These are phyloP conservation scores for Claviceps spartinae DNA, from an alignment of 2,329 filamentous ascomycete species.

Conservation along the genomic window DNA sequence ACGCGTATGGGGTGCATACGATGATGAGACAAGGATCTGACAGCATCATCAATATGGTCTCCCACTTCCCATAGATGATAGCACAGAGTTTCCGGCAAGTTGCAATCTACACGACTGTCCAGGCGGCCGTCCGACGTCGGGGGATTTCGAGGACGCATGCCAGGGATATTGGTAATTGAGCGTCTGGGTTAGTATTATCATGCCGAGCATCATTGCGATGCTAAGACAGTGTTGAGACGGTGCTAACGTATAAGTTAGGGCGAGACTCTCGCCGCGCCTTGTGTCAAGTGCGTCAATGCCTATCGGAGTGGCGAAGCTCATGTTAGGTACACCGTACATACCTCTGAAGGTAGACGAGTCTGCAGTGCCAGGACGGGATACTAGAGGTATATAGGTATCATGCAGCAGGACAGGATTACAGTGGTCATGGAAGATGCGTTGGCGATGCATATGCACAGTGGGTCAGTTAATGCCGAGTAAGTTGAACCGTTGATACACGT, in stretches of 20 bases:
- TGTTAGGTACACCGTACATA: slow-evolving; percentile 18
- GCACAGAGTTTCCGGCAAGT: slow-evolving; percentile 30
- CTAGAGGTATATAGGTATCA: slow-evolving; percentile 12
- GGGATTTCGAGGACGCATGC: slow-evolving; percentile 42
- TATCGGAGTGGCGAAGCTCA: slow-evolving; percentile 30
- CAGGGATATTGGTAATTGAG: slow-evolving; percentile 29
- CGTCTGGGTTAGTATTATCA: slow-evolving; percentile 35
- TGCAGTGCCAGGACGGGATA: slow-evolving; percentile 30
- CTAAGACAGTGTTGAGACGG: slow-evolving; percentile 8
- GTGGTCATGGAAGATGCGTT: slow-evolving; percentile 20
- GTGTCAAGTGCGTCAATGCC: slow-evolving; percentile 27
- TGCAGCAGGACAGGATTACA: slow-evolving; percentile 2
- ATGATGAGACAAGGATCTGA: slow-evolving; percentile 30
- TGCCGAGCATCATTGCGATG: slow-evolving; percentile 34
- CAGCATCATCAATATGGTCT: slow-evolving; percentile 41
- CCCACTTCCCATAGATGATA: slow-evolving; percentile 17
- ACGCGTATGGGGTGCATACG: slow-evolving; percentile 54
- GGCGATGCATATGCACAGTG: slow-evolving; percentile 4
- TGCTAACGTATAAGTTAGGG: slow-evolving; percentile 23
- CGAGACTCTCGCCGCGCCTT: slow-evolving; percentile 26
- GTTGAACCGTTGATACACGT: neutral
- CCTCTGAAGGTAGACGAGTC: too few relatives aligned
- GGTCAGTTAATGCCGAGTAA: neutral
- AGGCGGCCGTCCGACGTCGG: slow-evolving; percentile 33
- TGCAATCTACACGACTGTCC: slow-evolving; percentile 36